Base-by-base conservation (phyloP, 1,284 basidiomycete genomes). In the Malassezia pachydermatis region DNA sequence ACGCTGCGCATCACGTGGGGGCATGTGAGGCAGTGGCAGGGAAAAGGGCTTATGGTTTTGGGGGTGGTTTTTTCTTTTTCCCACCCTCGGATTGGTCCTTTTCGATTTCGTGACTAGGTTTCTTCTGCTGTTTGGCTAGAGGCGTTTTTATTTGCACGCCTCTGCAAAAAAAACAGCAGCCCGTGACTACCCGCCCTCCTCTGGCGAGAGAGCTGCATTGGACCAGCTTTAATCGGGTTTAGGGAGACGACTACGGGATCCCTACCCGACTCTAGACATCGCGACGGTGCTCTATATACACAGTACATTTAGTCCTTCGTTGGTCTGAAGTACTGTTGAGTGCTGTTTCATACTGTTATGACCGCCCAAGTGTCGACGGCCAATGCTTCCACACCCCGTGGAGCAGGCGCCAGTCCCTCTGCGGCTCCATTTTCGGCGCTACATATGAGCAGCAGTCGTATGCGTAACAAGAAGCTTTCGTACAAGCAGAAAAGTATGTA, bases 381-480 rank as follows among this genome's bases (percentile, higher is more conserved):
- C 27, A 41, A 30, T 33, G 38, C 44, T 45, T 23, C 39, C 34
- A 27, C 44, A 23, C 11, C 27, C 20, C 39, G 46, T 36, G 39
- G 17, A 5, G 14, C 25, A 16, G 39, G 39, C 20, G 9, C 23
- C 4, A 16, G 19, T 9, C 22, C 24, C 33, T 29, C 41, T 25
- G 17, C 46, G 13, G 17, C 49, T 16, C 17, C 41, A 3, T 37
- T 41, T 13, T 23, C 49, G 6, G 37, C 49, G 5, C 32, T 51
- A 20, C 49, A 45, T 46, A 41, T 51, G 43, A 42, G 59, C 48
- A 58, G 59, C 51, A 63, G 62, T 57, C 60, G 62, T 57, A 60
- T 63, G 53, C 59, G 62, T 47, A 63, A 59, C 48, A 63, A 63
- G 42, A 63, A 63, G 55, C 59, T 63, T 39, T 59, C 57, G 10